Percentiles rank a stretch among this genome's conserved stretches.
phyloP scores from a whole-genome alignment of 139 green algal genomes.

The Pedinophyceae sp. region DNA sequence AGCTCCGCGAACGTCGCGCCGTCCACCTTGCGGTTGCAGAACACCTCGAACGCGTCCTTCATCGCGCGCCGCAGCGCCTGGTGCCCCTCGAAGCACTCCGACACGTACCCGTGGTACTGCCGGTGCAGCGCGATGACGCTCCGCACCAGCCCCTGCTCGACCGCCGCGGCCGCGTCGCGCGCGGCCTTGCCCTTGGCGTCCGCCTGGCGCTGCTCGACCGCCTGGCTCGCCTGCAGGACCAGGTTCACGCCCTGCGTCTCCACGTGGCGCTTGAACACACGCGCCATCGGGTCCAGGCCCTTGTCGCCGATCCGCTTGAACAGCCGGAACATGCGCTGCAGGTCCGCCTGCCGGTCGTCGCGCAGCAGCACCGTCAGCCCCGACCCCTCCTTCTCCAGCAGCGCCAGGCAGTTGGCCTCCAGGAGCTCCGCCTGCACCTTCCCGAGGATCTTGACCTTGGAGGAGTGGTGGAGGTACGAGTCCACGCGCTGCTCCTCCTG shows the following conservation, averaged over 20 bases:
- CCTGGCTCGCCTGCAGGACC: conserved; percentile 56
- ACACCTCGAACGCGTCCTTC: conserved; percentile 97
- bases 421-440: conserved; percentile 82
- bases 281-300: conserved; percentile 80
- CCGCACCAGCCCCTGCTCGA: conserved; percentile 82
- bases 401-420: conserved; percentile 51
- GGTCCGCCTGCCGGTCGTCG: conserved; percentile 87
- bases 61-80: conserved; percentile 91
- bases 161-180: conserved; percentile 40
- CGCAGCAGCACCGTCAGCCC: conserved; percentile 69
- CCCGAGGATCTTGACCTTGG: conserved; percentile 73
- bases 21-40: conserved; percentile 93
- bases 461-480: conserved; percentile 78
- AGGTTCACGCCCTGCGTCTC: conserved; percentile 58
- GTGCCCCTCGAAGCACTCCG: conserved; percentile 50
- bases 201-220: conserved; percentile 18
- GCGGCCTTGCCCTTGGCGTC: conserved; percentile 24
- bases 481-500: conserved; percentile 81
- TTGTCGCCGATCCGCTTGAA: conserved; percentile 72
- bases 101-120: conserved; percentile 62
- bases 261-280: conserved; percentile 84
- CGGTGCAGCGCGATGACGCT: conserved; percentile 85
- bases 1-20: conserved; percentile 76
- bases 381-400: conserved; percentile 91
- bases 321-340: conserved; percentile 92